phyloP scores from a whole-genome alignment of 2,329 filamentous ascomycete genomes.

The Verticillium longisporum region DNA sequence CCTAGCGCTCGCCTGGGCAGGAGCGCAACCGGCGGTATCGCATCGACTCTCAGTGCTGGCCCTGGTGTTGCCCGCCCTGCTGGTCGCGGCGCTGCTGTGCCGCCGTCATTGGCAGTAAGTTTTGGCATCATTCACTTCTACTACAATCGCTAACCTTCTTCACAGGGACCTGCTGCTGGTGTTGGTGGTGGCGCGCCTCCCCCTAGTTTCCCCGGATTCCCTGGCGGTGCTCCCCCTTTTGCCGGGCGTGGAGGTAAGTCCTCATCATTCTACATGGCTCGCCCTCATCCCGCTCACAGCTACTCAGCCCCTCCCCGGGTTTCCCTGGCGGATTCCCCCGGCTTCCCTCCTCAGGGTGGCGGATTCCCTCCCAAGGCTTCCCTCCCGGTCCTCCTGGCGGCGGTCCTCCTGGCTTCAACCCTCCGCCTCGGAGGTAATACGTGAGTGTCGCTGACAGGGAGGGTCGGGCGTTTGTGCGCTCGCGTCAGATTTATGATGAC shows the following conservation, averaged over 20 bases:
- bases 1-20: conserved; percentile 84
- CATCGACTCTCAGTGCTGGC: conserved; percentile 70
- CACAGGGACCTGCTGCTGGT: conserved; percentile 72
- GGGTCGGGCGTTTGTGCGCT: conserved; percentile 2
- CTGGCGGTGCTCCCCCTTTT: conserved; percentile 42
- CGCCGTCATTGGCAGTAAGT: conserved; percentile 72
- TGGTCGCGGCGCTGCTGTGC: conserved; percentile 65
- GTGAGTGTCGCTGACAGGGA: background rate
- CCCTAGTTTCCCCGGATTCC: conserved; percentile 47
- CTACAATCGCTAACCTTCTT: background rate
- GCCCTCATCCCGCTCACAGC: conserved; percentile 22
- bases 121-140: background rate
- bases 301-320: conserved; percentile 38
- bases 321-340: conserved; percentile 42
- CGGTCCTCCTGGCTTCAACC: conserved; percentile 68
- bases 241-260: conserved; percentile 50
- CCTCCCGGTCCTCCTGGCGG: conserved; percentile 36
- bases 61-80: conserved; percentile 88
- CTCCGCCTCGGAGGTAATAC: conserved; percentile 53
- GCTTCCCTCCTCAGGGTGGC: conserved; percentile 32
- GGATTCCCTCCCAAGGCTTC: conserved; percentile 44
- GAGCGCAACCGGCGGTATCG: conserved; percentile 59
- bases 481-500: conserved; percentile 15
- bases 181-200: conserved; percentile 69
- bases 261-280: conserved; percentile 2